phyloP scores from a whole-genome alignment of 352 stramenopile genomes.

The Phytophthora sp. region DNA sequence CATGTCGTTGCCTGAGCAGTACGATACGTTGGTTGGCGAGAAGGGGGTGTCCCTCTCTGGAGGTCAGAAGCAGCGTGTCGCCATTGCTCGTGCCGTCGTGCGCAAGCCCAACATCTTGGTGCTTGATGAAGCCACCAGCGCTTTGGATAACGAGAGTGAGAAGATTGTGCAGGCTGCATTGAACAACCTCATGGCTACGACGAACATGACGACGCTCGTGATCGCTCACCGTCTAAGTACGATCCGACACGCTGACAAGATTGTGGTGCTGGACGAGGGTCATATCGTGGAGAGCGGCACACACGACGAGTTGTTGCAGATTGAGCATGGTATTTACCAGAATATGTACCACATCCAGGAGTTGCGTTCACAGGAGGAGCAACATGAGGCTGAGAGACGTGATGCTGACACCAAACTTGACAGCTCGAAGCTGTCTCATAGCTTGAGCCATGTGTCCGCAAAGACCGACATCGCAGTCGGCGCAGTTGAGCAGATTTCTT shows the following conservation, averaged over 20 bases:
- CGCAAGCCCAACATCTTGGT: constrained; percentile 59
- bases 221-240: constrained; percentile 57
- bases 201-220: constrained; percentile 39
- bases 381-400: constrained; percentile 11
- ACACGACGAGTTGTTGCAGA: constrained; percentile 45
- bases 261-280: constrained; percentile 52
- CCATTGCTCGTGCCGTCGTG: constrained; percentile 59
- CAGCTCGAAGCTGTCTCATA: constrained; percentile 17
- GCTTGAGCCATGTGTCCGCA: constrained; percentile 14
- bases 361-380: constrained; percentile 11
- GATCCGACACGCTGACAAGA: constrained; percentile 54
- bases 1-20: constrained; percentile 83
- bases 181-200: constrained; percentile 31
- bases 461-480: constrained; percentile 28
- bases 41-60: constrained; percentile 85
- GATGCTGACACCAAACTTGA: constrained; percentile 7
- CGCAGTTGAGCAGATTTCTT: constrained; percentile 27
- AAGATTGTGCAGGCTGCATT: constrained; percentile 33
- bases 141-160: constrained; percentile 51
- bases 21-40: constrained; percentile 66
- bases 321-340: constrained; percentile 26
- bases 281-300: constrained; percentile 50
- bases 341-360: constrained; percentile 41
- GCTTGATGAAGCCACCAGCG: constrained; percentile 67
- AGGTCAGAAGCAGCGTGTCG: constrained; percentile 55